phyloP scores from a whole-genome alignment of 257 asterid species.

The Verbascum thapsus region DNA sequence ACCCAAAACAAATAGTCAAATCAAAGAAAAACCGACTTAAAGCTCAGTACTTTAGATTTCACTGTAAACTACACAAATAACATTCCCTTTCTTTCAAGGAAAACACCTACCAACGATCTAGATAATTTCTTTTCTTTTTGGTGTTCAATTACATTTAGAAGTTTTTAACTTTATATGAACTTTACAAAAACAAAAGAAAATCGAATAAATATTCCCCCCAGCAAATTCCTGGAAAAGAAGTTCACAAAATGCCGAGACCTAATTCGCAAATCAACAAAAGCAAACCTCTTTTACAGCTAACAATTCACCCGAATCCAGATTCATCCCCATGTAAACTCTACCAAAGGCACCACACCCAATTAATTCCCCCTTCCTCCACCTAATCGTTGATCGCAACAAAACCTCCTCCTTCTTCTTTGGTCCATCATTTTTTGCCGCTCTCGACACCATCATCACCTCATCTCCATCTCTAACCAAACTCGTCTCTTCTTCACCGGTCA shows the following conservation, averaged over 20 bases:
- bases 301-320: constrained; percentile 76
- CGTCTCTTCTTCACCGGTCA: constrained; percentile 42
- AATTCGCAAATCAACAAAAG: too few species aligned
- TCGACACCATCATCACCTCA: constrained; percentile 37
- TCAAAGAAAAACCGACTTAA: not conserved
- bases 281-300: constrained; percentile 65
- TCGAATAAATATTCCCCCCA: constrained; percentile 9
- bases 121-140: too few species aligned
- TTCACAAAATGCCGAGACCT: too few species aligned
- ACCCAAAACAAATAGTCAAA: not conserved
- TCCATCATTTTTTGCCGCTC: constrained; percentile 33
- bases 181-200: constrained; percentile 26
- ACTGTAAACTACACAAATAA: not conserved
- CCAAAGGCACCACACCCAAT: constrained; percentile 81
- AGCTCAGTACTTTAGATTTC: constrained; percentile 2
- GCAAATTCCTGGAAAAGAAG: constrained; percentile 1
- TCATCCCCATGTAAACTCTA: constrained; percentile 80
- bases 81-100: not conserved
- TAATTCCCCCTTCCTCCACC: constrained; percentile 94
- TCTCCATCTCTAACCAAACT: constrained; percentile 50
- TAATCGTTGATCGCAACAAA: constrained; percentile 46
- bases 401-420: constrained; percentile 32
- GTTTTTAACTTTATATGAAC: not conserved
- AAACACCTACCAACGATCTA: too few species aligned
- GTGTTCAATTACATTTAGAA: not conserved